Evolutionary conservation across 2,329 filamentous ascomycete species (phyloP), one percentile per base, ranked within the genome.

Genomic region (Cryoendolithus antarcticus): DNA sequence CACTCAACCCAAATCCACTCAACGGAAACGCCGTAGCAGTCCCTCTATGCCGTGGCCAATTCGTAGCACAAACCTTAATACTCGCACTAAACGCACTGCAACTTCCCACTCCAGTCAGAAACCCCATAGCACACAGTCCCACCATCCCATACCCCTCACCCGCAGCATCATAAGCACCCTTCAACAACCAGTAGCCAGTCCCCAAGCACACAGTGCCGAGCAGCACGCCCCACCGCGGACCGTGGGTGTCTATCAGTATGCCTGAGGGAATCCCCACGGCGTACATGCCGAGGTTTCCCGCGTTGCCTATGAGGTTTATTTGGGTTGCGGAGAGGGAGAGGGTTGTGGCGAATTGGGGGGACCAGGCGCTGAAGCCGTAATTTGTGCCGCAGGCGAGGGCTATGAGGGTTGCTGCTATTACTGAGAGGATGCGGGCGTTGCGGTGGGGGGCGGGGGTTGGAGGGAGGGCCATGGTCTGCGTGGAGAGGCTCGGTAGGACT

Each of bases 291-390:
- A 96, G 64, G 55, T 89, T 89, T n/a, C 78, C 83, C 34, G 76
- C 73, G n/a, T 82, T 70, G 32, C 69, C 67, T 56, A 98, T 88
- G 48, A 96, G 63, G 62, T 98, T 96, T 62, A 77, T 86, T 61
- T 95, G 73, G 2, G 89, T 96, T n/a, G 91, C 82, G 9, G 86
- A 86, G 44, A 96, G 75, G 57, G 82, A 78, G 52, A 98, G 70
- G 51, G 75, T 79, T 54, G 93, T 80, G 36, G 88, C 86, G 57
- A 95, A 95, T 63, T 95, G 88, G 12, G 91, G 91, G 9, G 85
- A 86, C 88, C 91, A 98, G 62, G 89, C 89, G 40, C 86, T 95
- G 64, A 95, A 98, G 57, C 88, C 89, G 75, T 98, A 96, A 62
- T 95, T 95, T 46, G 88, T 93, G 44, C 91, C 91, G 60, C 88